Evolutionary conservation across 306 rosid species (phyloP).

Genomic region (Mucuna pruriens): DNA sequence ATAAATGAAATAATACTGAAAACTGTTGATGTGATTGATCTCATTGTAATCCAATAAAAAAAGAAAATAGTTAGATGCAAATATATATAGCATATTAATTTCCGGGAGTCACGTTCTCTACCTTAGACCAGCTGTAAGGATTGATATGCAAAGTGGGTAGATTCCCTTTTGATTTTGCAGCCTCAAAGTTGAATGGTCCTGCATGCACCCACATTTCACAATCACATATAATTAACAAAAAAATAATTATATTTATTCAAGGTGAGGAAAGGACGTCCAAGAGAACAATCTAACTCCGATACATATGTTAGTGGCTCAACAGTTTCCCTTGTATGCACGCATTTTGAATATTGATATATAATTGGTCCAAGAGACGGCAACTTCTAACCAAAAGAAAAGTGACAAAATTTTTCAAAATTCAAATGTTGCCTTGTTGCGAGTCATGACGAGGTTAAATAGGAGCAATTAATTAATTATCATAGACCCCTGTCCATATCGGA

Average conservation of each 20-base stretch:
- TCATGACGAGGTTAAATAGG: constrained; percentile 21
- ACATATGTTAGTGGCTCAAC: neutral
- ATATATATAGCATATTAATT: neutral
- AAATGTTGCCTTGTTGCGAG: too few relatives aligned
- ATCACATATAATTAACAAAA: neutral
- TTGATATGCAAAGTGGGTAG: constrained; percentile 71
- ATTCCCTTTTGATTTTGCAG: constrained; percentile 52
- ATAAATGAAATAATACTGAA: neutral
- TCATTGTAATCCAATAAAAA: neutral
- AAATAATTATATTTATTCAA: neutral
- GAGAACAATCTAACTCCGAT: neutral
- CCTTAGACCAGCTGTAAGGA: constrained; percentile 96
- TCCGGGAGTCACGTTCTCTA: constrained; percentile 1
- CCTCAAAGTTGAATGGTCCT: constrained; percentile 90
- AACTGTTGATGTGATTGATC: neutral
- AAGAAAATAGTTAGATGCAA: neutral
- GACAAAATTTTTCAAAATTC: constrained; percentile 12
- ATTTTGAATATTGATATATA: neutral
- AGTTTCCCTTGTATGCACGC: neutral
- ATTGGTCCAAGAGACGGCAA: constrained; percentile 7
- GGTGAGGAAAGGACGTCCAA: neutral
- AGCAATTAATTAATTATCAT: constrained; percentile 16
- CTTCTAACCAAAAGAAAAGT: neutral
- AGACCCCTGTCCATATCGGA: neutral
- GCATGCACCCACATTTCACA: constrained; percentile 37